Conservation (phyloP, 1,284 basidiomycete species). For the Heliocybe sulcata region DNA sequence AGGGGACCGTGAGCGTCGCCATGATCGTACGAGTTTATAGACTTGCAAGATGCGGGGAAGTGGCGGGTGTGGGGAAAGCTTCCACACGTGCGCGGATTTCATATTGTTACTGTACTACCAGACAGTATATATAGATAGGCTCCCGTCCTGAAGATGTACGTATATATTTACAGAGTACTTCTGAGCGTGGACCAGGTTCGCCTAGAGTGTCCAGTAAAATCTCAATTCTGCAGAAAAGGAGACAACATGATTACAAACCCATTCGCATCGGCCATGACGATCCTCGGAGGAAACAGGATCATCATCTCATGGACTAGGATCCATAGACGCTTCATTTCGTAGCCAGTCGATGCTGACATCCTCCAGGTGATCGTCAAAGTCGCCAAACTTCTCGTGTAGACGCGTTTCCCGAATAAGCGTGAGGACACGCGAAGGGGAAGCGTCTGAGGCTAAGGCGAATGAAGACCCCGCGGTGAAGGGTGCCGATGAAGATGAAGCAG, state of each 20-base stretch:
- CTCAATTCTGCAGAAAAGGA: no score
- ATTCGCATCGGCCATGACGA: no score
- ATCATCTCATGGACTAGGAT: not conserved
- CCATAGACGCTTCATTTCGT: slow-evolving; percentile 4
- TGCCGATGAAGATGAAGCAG: slow-evolving; percentile 21
- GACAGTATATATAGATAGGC: no score
- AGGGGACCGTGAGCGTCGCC: not conserved
- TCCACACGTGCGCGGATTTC: not conserved
- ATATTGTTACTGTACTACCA: no score
- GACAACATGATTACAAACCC: no score
- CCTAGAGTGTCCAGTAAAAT: no score
- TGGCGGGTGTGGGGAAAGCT: not conserved
- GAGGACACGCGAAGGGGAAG: slow-evolving; percentile 37
- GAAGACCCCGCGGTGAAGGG: slow-evolving; percentile 38
- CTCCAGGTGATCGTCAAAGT: slow-evolving; percentile 76
- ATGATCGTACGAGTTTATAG: not conserved
- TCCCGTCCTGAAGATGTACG: no score
- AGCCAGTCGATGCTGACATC: slow-evolving; percentile 47
- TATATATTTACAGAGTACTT: no score
- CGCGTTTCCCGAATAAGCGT: slow-evolving; percentile 38
- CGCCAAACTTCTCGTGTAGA: slow-evolving; percentile 50
- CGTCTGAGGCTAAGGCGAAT: slow-evolving; percentile 36
- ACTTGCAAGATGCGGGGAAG: not conserved
- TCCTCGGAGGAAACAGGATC: not conserved
- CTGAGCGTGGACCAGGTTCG: no score